A percentile compares a stretch with the other conserved stretches of the same genome.
Conservation (phyloP, 306 rosid genomes). For the Cucumis sativus region Cucumber_9930_V3 NC_026656.2:21853501-21854000, state of each 20-base stretch:
- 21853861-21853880: slow-evolving; percentile 35
- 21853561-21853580: neutral
- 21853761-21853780: slow-evolving; percentile 50
- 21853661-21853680: slow-evolving; percentile 15
- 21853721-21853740: slow-evolving; percentile 70
- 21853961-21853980: slow-evolving; percentile 16
- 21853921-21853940: slow-evolving; percentile 12
- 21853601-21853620: slow-evolving; percentile 2
- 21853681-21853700: slow-evolving; percentile 15
- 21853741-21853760: slow-evolving; percentile 62
- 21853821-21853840: slow-evolving; percentile 27
- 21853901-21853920: slow-evolving; percentile 28
- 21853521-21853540: neutral
- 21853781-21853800: slow-evolving; percentile 20
- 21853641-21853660: slow-evolving; percentile 31
- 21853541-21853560: neutral
- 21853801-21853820: slow-evolving; percentile 15
- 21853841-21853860: slow-evolving; percentile 55
- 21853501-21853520: neutral
- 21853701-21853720: slow-evolving; percentile 49
- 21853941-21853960: slow-evolving; percentile 27
- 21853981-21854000: slow-evolving; percentile 20
- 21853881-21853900: slow-evolving; percentile 37
- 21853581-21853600: neutral
- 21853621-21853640: slow-evolving; percentile 83